These are phyloP conservation scores for Nannizziopsis arthrosporioides DNA, from an alignment of 2,329 filamentous ascomycete genomes.

Conservation along the genomic window DNA sequence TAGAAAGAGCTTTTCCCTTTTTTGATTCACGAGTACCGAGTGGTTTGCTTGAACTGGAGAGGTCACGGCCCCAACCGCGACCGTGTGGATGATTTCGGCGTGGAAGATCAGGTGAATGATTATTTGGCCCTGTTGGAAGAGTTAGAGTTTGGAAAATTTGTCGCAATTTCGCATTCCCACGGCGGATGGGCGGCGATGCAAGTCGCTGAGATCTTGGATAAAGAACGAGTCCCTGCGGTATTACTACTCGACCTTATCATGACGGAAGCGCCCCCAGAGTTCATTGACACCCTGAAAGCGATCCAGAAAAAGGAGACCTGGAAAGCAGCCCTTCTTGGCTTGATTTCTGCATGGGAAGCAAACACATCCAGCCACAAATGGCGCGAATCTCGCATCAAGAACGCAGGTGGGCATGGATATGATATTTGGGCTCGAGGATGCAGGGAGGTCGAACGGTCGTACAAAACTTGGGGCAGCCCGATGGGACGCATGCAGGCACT, in stretches of 20 bases:
- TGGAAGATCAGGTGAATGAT: background rate
- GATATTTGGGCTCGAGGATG: constrained; percentile 1
- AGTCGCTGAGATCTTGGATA: background rate
- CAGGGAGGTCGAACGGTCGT: background rate
- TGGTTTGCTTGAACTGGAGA: constrained; percentile 1
- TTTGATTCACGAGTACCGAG: background rate
- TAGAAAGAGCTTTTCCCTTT: background rate
- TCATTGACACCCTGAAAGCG: background rate
- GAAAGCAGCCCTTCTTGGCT: background rate
- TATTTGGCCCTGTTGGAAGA: background rate
- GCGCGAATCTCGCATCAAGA: background rate
- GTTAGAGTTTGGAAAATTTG: background rate
- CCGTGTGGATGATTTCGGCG: background rate
- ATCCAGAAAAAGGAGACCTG: background rate
- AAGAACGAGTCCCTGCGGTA: background rate
- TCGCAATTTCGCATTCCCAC: background rate
- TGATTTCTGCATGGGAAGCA: background rate
- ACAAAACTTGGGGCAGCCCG: background rate
- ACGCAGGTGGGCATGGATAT: background rate
- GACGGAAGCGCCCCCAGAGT: background rate
- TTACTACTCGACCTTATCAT: background rate
- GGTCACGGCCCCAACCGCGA: background rate
- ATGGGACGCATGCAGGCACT: background rate
- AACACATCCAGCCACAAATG: background rate
- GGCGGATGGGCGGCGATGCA: background rate